Base-by-base conservation (phyloP, 257 asterid genomes). In the Solanum dulcamara region DNA sequence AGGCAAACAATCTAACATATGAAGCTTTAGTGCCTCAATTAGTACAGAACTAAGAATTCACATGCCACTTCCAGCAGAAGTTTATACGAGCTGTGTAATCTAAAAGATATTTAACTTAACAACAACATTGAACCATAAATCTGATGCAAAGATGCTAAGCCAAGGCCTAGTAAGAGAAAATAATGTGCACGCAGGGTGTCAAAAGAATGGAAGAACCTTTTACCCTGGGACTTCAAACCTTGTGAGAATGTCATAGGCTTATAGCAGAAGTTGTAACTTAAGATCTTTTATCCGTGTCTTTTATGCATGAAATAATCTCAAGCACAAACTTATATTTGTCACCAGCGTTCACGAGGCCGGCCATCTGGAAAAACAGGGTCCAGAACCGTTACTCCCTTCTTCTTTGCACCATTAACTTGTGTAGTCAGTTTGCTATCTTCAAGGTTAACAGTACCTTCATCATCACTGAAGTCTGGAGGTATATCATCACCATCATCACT, bases 271-370 rank as follows among this genome's bases (percentile, higher is more conserved):
- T 48, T 42, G 71, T 38, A 44, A 83, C 50, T 67, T 82, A 62
- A 33, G 53, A 79, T 57, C 84, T 84, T 60, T 57, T 84, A 60
- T 46, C 77, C 75, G 24, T 48, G 22, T 86, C 38, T 82, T 64
- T 68, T 35, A 68, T 64, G 55, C 67, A 37, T 40, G 15, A 83
- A 82, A 44, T 38, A 79, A 53, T 59, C 35, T 75, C 35, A 68
- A 57, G 24, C 71, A 79, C 86, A 48, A 32, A 62, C 48, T 17
- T 32, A 18, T 24, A 48, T 64, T 37, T 85, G 85, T 89, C 81
- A 97, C 99, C 99, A 97, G 71, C 98, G 96, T 84, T 97, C 98
- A 88, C 99, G 93, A 35, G 91, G 92, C 79, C 94, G 92, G 57
- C 98, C 99, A 91, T 97, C 98, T 9, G 99, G 98, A 83, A 92